Conservation (phyloP, 805 yeast genomes). For the Candida glaebosa region DNA sequence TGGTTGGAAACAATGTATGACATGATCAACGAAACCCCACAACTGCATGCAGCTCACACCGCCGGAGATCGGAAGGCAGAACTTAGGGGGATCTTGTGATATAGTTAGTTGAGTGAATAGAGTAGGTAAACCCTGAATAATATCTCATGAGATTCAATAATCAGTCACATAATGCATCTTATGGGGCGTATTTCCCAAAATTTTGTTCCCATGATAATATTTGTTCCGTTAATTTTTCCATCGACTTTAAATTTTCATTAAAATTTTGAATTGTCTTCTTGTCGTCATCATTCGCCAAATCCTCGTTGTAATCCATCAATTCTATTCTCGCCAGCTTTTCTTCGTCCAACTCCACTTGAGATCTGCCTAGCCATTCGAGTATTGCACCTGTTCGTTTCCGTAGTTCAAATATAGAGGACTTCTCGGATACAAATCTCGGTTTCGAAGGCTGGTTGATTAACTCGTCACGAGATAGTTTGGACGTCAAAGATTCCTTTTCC, state of each 20-base stretch:
- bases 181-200: constrained; percentile 52
- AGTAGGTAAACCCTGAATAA: no score
- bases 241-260: constrained; percentile 55
- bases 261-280: constrained; percentile 39
- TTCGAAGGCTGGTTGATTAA: constrained; percentile 68
- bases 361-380: constrained; percentile 83
- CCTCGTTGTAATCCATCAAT: constrained; percentile 44
- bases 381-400: constrained; percentile 85
- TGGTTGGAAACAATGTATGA: constrained; percentile 36
- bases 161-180: no score
- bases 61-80: constrained; percentile 31
- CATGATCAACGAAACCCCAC: constrained; percentile 17
- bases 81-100: constrained; percentile 28
- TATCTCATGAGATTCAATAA: no score
- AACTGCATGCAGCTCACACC: neutral
- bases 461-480: constrained; percentile 33
- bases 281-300: constrained; percentile 20
- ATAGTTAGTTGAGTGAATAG: no score
- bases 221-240: constrained; percentile 72
- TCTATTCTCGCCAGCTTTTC: constrained; percentile 61
- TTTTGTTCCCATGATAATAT: constrained; percentile 77
- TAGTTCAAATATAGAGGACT: constrained; percentile 78
- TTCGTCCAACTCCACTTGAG: constrained; percentile 76
- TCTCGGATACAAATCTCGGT: constrained; percentile 78
- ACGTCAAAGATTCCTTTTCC: neutral